Conservation (phyloP, 108 stramenopile genomes). For the Fragilaria crotonensis region DNA sequence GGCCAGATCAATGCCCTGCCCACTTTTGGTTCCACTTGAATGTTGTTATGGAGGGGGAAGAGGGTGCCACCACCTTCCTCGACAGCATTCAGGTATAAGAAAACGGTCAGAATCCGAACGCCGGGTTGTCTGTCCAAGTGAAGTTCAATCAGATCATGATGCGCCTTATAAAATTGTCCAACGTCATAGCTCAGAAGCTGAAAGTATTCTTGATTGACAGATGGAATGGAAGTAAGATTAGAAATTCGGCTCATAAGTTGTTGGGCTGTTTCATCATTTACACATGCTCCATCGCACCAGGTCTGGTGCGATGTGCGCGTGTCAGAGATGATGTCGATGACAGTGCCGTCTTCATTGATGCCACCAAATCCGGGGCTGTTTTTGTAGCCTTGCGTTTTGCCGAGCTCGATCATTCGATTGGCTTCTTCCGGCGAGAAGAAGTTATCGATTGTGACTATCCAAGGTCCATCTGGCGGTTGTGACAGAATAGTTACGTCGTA, state of each 20-base stretch:
- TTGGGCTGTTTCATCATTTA: slow-evolving; percentile 14
- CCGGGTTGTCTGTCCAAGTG: slow-evolving; percentile 22
- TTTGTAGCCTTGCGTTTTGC: slow-evolving; percentile 42
- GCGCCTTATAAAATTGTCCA: slow-evolving; percentile 32
- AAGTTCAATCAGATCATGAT: slow-evolving; percentile 32
- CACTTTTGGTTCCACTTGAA: slow-evolving; percentile 66
- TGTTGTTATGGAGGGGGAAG: slow-evolving; percentile 44
- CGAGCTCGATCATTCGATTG: slow-evolving; percentile 36
- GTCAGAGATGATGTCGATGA: background rate
- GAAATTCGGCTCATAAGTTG: slow-evolving; percentile 35
- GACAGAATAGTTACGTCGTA: slow-evolving; percentile 28
- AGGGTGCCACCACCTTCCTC: slow-evolving; percentile 82
- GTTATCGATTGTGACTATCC: slow-evolving; percentile 57
- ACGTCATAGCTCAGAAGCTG: slow-evolving; percentile 40
- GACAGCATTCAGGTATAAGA: slow-evolving; percentile 83
- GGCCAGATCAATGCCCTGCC: slow-evolving; percentile 80
- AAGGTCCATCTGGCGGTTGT: slow-evolving; percentile 40
- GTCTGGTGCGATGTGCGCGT: slow-evolving; percentile 39
- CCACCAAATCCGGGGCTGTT: slow-evolving; percentile 57
- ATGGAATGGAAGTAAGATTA: slow-evolving; percentile 15
- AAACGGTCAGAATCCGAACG: slow-evolving; percentile 60
- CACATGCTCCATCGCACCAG: slow-evolving; percentile 62
- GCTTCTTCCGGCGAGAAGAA: slow-evolving; percentile 50
- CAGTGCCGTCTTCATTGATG: slow-evolving; percentile 22
- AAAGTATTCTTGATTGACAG: slow-evolving; percentile 34